Evolutionary conservation across 495 filamentous ascomycete species (phyloP), one percentile per base, ranked within the genome.

Genomic region (Immersiella caudata): DNA sequence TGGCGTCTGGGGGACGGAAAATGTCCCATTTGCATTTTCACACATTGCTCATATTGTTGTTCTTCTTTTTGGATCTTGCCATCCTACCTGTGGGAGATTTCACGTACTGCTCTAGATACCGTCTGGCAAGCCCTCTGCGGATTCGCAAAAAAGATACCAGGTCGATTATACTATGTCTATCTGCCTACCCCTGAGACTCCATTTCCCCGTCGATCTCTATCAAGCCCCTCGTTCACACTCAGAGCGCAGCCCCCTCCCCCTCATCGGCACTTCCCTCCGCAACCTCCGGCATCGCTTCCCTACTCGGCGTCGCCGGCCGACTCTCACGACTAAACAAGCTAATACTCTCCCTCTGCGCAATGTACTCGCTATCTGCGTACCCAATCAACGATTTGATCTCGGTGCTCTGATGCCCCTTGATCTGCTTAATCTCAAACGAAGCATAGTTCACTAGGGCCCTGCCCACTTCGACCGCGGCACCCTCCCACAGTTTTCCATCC

Each of bases 311-410:
- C 3, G 69, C 76, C 20, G 81, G 77, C 60, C 80, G 67, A 57
- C 79, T 81, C 59, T 80, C 78, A 49, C 68, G 66, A 21, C 65
- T 72, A 51, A 93, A 89, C 66, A 96, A 89, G 20, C 92, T 91
- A 49, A 97, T 90, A 71, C 94, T 96, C 78, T 96, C 93, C 65
- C 93, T 84, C 70, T 93, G 80, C 8, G 94, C 94, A 52, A 99
- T 91, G 82, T 98, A 97, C 78, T 97, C 93, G 66, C 90, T 93
- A 72, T 97, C 94, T 29, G 93, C 89, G 82, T 97, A 99, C 4
- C 95, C 95, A 40, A 99, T 75, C 29, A 94, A 69, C 0, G 84
- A 80, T 52, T 88, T 83, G 66, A 99, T 97, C 74, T 95, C 89
- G 0, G 81, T 85, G 73, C 94, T 97, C 70, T 89, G 86, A 65